phyloP scores from a whole-genome alignment of 805 yeast species.

The Candida nanaspora region DNA sequence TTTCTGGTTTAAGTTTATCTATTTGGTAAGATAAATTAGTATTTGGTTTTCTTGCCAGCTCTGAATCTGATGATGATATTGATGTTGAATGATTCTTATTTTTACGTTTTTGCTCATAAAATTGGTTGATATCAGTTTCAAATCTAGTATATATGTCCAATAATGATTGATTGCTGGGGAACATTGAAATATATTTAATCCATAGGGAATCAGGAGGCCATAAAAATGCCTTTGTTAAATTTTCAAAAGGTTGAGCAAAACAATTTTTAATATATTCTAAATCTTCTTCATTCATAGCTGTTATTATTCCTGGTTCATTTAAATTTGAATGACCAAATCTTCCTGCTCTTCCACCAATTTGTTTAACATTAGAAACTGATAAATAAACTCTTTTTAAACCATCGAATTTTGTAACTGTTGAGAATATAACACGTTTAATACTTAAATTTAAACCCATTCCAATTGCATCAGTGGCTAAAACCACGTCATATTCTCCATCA shows the following conservation, averaged over 20 bases:
- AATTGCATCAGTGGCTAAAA: slow-evolving; percentile 93
- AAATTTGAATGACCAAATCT: slow-evolving; percentile 42
- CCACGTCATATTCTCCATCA: slow-evolving; percentile 67
- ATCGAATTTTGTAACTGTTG: slow-evolving; percentile 60
- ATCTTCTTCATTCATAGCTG: slow-evolving; percentile 41
- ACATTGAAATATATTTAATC: slow-evolving; percentile 55
- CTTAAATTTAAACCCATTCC: slow-evolving; percentile 95
- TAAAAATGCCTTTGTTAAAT: slow-evolving; percentile 54
- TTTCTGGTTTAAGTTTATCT: too few species aligned
- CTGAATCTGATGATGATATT: too few species aligned
- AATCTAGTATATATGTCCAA: slow-evolving; percentile 41
- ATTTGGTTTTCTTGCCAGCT: too few species aligned
- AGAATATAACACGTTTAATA: slow-evolving; percentile 74
- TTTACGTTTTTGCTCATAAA: too few species aligned
- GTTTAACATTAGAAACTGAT: slow-evolving; percentile 67
- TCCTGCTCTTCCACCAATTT: slow-evolving; percentile 96
- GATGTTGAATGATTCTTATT: too few species aligned
- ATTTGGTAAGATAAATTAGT: too few species aligned
- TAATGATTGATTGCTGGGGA: slow-evolving; percentile 43
- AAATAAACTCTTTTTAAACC: slow-evolving; percentile 46
- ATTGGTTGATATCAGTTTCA: slow-evolving; percentile 28
- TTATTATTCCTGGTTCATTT: slow-evolving; percentile 27
- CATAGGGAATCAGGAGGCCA: slow-evolving; percentile 79
- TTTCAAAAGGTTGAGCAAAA: slow-evolving; percentile 44
- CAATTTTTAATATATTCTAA: slow-evolving; percentile 37